phyloP scores from a whole-genome alignment of 805 yeast species.

The Saccharomycopsis microspora region DNA sequence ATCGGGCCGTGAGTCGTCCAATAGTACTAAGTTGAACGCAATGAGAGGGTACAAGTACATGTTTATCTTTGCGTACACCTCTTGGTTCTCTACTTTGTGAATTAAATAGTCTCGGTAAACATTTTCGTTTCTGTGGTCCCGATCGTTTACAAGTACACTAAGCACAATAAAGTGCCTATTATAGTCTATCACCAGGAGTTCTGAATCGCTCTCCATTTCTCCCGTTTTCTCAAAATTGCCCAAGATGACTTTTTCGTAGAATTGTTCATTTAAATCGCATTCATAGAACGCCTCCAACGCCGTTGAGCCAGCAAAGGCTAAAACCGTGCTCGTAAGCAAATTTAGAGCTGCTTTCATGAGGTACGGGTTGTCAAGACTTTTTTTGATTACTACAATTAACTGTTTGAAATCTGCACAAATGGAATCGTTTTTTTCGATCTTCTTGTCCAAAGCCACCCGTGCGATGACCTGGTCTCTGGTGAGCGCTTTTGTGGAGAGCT shows the following conservation, averaged over 20 bases:
- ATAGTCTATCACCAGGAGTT: constrained; percentile 8
- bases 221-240: not conserved
- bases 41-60: constrained; percentile 3
- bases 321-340: constrained; percentile 4
- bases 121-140: not conserved
- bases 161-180: constrained; percentile 10
- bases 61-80: constrained; percentile 2
- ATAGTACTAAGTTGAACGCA: constrained; percentile 10
- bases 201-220: not conserved
- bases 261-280: constrained; percentile 3
- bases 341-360: constrained; percentile 5
- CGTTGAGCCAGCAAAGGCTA: constrained; percentile 6
- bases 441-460: not conserved
- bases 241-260: constrained; percentile 5
- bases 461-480: not conserved
- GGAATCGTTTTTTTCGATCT: not conserved
- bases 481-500: not conserved
- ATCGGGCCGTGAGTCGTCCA: constrained; percentile 14
- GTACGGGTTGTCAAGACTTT: constrained; percentile 1
- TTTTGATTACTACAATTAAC: not conserved
- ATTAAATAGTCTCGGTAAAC: not conserved
- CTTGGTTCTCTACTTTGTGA: not conserved
- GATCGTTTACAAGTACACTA: constrained; percentile 6
- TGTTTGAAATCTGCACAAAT: not conserved
- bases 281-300: constrained; percentile 2